A percentile compares a stretch with the other conserved stretches of the same genome.
Conservation (phyloP, 192 early-diverging fungal genomes). For the Oehlia diaphana region DNA sequence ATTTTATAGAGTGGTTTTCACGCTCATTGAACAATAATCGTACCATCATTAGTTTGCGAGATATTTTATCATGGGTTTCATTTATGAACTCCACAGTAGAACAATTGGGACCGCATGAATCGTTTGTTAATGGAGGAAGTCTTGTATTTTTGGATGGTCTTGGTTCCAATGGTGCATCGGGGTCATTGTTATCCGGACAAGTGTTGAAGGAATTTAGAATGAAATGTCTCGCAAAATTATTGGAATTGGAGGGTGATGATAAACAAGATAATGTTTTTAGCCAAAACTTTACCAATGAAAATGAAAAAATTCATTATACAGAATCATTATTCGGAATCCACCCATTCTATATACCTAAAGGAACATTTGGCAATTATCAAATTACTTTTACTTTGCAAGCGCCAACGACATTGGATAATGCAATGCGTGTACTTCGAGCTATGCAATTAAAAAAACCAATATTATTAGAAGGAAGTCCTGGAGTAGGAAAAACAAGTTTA, state of each 20-base stretch:
- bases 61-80: conserved; percentile 90
- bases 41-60: conserved; percentile 77
- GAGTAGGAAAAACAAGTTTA: conserved; percentile 95
- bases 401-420: conserved; percentile 89
- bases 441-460: conserved; percentile 91
- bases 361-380: conserved; percentile 47
- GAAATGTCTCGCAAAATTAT: conserved; percentile 48
- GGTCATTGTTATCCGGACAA: conserved; percentile 47
- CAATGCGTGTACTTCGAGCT: conserved; percentile 81
- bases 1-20: conserved; percentile 82
- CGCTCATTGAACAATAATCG: conserved; percentile 56
- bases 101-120: conserved; percentile 45
- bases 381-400: conserved; percentile 83
- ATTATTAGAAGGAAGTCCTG: conserved; percentile 94
- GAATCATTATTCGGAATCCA: conserved; percentile 64
- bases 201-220: conserved; percentile 51
- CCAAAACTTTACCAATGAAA: conserved; percentile 25
- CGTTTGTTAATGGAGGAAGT: conserved; percentile 87
- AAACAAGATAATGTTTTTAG: conserved; percentile 39
- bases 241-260: conserved; percentile 42
- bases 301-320: conserved; percentile 18
- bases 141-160: conserved; percentile 91
- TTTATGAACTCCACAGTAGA: conserved; percentile 67
- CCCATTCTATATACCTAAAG: conserved; percentile 79
- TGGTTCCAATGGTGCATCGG: conserved; percentile 75